Evolutionary conservation across 1,284 basidiomycete genomes (phyloP).

Genomic region (Bjerkandera adusta): DNA sequence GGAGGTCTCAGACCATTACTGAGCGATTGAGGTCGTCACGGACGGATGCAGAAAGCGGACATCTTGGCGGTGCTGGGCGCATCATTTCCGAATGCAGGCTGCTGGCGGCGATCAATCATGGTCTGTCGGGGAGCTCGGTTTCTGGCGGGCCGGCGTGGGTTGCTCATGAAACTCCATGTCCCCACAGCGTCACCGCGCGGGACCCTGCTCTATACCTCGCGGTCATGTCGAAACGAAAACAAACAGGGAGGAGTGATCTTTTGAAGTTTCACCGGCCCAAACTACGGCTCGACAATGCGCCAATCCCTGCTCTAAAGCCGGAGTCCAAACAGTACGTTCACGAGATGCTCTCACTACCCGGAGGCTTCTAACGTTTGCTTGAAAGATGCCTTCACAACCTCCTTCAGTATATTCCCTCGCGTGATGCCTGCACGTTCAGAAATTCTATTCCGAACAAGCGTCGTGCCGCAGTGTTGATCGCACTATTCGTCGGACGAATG

Average conservation of each 20-base stretch:
- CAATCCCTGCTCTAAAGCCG: constrained; percentile 14
- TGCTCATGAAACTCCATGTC: no score
- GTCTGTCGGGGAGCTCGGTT: no score
- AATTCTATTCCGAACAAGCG: constrained; percentile 52
- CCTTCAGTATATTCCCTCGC: constrained; percentile 49
- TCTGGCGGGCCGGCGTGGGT: no score
- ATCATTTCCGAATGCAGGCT: neutral
- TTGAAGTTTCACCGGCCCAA: constrained; percentile 15
- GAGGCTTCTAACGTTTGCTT: neutral
- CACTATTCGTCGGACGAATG: constrained; percentile 76
- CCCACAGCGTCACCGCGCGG: no score
- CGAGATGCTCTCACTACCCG: neutral
- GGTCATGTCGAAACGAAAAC: neutral
- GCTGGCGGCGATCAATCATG: no score
- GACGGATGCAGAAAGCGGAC: neutral
- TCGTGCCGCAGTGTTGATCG: constrained; percentile 72
- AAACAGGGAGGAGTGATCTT: constrained; percentile 3
- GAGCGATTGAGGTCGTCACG: neutral
- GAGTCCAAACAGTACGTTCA: constrained; percentile 16
- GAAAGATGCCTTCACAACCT: constrained; percentile 61
- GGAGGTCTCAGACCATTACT: neutral
- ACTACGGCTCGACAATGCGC: constrained; percentile 9
- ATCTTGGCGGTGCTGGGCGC: neutral
- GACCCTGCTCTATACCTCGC: neutral
- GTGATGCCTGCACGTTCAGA: no score